phyloP scores from a whole-genome alignment of 352 stramenopile genomes.

The Vaucheria bursata region DNA sequence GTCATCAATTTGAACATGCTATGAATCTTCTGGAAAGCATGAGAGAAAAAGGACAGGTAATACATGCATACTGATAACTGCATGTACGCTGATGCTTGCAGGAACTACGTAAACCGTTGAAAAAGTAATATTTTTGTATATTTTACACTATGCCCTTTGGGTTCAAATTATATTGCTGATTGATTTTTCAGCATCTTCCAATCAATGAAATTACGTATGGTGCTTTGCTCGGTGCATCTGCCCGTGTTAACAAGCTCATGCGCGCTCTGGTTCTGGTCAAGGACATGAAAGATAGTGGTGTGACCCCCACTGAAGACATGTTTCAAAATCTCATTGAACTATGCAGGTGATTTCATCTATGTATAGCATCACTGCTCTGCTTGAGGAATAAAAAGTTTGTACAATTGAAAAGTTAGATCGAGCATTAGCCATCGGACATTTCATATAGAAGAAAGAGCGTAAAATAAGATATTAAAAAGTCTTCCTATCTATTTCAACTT shows the following conservation, averaged over 20 bases:
- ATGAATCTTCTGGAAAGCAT: constrained; percentile 36
- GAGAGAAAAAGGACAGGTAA: constrained; percentile 32
- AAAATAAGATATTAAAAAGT: too few relatives aligned
- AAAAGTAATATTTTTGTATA: neutral
- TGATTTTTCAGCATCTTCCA: constrained; percentile 6
- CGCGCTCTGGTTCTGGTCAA: constrained; percentile 14
- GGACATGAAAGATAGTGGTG: constrained; percentile 34
- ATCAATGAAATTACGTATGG: constrained; percentile 24
- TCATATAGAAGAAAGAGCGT: too few relatives aligned
- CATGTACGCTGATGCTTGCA: too few relatives aligned
- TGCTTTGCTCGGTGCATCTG: constrained; percentile 1
- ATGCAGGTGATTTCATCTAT: constrained; percentile 19
- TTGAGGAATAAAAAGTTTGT: too few relatives aligned
- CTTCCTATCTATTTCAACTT: too few relatives aligned
- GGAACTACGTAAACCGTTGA: too few relatives aligned
- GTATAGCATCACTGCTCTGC: too few relatives aligned
- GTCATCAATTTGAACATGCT: constrained; percentile 24
- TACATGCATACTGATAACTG: neutral
- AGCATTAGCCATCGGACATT: too few relatives aligned
- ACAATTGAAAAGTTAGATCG: too few relatives aligned
- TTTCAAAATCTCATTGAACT: constrained; percentile 39
- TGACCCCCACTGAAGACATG: constrained; percentile 31
- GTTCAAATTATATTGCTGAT: neutral
- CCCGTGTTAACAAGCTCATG: constrained; percentile 12
- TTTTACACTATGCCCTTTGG: neutral